Conservation (phyloP, 805 yeast genomes). For the Wickerhamomyces chaumierensis region DNA sequence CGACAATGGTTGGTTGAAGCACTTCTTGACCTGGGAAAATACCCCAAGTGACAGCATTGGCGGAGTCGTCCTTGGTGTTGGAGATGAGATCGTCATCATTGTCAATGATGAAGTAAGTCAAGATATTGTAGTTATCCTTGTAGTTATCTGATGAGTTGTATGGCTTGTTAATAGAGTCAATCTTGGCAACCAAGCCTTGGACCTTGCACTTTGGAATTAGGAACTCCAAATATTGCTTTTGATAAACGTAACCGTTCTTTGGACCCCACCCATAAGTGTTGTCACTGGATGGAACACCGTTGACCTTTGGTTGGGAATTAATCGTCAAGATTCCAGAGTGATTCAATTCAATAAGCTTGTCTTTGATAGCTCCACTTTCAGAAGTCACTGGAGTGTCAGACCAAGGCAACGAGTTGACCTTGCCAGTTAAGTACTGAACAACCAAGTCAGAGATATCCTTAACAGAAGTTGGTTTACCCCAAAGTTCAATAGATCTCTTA, state of each 20-base stretch:
- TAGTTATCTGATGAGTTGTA: constrained; percentile 11
- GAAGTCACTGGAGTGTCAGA: constrained; percentile 79
- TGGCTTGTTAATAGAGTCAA: constrained; percentile 33
- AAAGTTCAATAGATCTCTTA: constrained; percentile 66
- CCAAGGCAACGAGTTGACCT: constrained; percentile 79
- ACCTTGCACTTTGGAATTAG: constrained; percentile 49
- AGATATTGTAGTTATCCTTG: constrained; percentile 30
- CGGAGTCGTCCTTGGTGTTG: constrained; percentile 58
- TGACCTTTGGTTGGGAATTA: constrained; percentile 90
- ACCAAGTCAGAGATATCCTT: constrained; percentile 55
- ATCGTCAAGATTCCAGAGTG: constrained; percentile 62
- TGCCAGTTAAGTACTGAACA: constrained; percentile 59
- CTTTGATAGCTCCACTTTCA: constrained; percentile 57
- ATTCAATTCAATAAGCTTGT: constrained; percentile 54
- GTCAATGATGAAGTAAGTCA: constrained; percentile 74
- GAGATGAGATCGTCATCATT: constrained; percentile 44
- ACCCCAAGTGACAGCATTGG: constrained; percentile 98
- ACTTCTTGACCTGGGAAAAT: constrained; percentile 94
- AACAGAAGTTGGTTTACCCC: constrained; percentile 70
- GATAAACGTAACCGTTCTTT: constrained; percentile 81
- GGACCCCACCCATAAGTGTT: constrained; percentile 92
- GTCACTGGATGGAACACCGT: constrained; percentile 65
- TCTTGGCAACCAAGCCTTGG: constrained; percentile 26
- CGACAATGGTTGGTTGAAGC: constrained; percentile 92
- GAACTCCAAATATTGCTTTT: constrained; percentile 86